These are phyloP conservation scores for Conoideocrella luteorostrata DNA, from an alignment of 2,329 filamentous ascomycete genomes.

Conservation along the genomic window DNA sequence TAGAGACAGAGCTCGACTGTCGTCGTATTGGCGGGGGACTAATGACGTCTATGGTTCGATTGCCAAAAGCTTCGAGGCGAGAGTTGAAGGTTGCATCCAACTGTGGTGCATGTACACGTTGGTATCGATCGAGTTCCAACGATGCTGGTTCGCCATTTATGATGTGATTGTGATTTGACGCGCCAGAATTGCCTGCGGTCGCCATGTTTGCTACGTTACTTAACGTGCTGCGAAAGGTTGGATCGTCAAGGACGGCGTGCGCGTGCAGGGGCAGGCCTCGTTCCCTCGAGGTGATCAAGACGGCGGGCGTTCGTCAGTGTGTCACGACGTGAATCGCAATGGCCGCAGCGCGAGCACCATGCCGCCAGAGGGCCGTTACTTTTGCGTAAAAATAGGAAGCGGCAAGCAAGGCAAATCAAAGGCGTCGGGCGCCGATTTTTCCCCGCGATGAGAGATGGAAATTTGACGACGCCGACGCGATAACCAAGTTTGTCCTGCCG, in stretches of 20 bases:
- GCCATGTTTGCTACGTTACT: not conserved
- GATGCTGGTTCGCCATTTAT: not conserved
- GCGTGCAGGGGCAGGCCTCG: too few species aligned
- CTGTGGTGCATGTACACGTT: not conserved
- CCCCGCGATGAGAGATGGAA: too few species aligned
- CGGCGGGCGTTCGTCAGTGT: too few species aligned
- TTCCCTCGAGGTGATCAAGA: too few species aligned
- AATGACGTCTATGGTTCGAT: slow-evolving; percentile 13
- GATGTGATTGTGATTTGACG: not conserved
- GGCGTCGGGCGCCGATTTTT: too few species aligned
- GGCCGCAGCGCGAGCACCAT: not conserved
- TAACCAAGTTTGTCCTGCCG: too few species aligned
- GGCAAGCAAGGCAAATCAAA: too few species aligned
- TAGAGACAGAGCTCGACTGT: not conserved
- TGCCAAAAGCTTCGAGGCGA: slow-evolving; percentile 7
- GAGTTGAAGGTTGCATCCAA: not conserved
- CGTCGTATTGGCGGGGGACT: slow-evolving; percentile 24
- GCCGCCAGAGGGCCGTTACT: too few species aligned
- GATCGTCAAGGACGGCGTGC: not conserved
- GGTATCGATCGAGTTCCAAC: not conserved
- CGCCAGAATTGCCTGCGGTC: not conserved
- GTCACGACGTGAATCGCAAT: not conserved
- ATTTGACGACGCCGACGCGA: too few species aligned
- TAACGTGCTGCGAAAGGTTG: not conserved
- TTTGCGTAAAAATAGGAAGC: too few species aligned